Evolutionary conservation across 2,329 filamentous ascomycete species (phyloP), one percentile per base, ranked within the genome.

Genomic region (Madurella mycetomatis): DNA sequence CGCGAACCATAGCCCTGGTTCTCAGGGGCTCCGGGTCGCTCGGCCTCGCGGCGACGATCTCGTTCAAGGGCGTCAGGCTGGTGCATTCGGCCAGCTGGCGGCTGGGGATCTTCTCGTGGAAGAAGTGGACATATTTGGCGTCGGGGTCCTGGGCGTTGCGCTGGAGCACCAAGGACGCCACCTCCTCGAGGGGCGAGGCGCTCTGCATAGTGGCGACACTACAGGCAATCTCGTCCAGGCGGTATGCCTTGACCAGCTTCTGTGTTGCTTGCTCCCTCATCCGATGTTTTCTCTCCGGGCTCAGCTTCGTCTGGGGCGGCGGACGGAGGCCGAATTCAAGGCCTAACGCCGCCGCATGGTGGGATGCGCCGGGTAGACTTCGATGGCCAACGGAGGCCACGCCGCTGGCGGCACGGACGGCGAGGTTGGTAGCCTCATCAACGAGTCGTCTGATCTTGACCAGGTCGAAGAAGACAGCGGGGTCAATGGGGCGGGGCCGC

Each of bases 91-190:
- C 86, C 67, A 94, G 74, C 67, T 87, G 84, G 41, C 86, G 76
- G 41, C 84, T 87, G 1, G 88, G 87, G 25, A 94, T 92, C 79
- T 92, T 94, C 71, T 95, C 88, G 71, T 92, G 88, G 69, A 95
- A 95, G 72, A 92, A 94, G 67, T 94, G 87, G n/a, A 94, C 90
- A 67, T 94, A 94, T 69, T 86, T 87, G 30, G 88, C 90, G 65
- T 94, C 87, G 42, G 77, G 71, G 65, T 91, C 84, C 48, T 77
- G 68, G n/a, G 82, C 76, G 56, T 82, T 85, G 57, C 88, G 78
- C 67, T 88, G 83, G 57, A 94, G 72, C 32, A 95, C 89, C 57
- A 87, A 75, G 5, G 80, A 77, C 2, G 86, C 88, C 2, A 94
- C 86, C 55, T 90, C 86, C 63, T 94, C 88, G 12, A 95, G 73